A percentile compares a stretch with the other conserved stretches of the same genome.
These are phyloP conservation scores for Oryza rufipogon DNA, from an alignment of 176 grass and related monocot species.

Conservation along the genomic window DNA sequence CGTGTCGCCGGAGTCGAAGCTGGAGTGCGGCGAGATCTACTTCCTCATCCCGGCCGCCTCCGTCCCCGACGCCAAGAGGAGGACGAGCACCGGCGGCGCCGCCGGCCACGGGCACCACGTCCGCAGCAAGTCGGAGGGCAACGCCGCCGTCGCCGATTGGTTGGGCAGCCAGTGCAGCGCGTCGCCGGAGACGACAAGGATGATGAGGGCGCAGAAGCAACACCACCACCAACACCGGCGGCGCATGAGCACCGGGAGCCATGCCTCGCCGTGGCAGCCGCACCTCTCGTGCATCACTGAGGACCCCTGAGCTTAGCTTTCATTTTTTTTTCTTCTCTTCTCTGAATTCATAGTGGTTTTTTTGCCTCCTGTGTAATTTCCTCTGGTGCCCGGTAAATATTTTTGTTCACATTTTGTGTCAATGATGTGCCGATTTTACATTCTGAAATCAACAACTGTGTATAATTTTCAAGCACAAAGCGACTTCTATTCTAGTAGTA, in stretches of 20 bases:
- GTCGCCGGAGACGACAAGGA: neutral
- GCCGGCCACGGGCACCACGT: slow-evolving; percentile 22
- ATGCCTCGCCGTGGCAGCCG: slow-evolving; percentile 65
- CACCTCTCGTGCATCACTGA: slow-evolving; percentile 80
- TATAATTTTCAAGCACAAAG: neutral
- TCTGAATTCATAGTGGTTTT: neutral
- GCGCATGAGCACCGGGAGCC: slow-evolving; percentile 57
- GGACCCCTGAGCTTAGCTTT: slow-evolving; percentile 48
- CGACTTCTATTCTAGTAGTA: no score
- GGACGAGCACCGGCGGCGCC: neutral
- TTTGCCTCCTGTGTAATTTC: neutral
- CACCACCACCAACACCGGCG: slow-evolving; percentile 55
- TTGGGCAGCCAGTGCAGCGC: neutral
- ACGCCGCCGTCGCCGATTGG: neutral
- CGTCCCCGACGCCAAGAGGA: slow-evolving; percentile 55
- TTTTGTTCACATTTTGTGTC: neutral
- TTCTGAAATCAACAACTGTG: neutral
- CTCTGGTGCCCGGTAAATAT: neutral
- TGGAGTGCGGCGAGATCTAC: slow-evolving; percentile 81
- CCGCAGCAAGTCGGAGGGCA: slow-evolving; percentile 41
- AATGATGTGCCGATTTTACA: neutral
- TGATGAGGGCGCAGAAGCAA: slow-evolving; percentile 1
- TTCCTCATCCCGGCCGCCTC: slow-evolving; percentile 75
- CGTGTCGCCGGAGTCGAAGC: slow-evolving; percentile 68
- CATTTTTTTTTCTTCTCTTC: no score